Percentiles rank a stretch among this genome's conserved stretches.
Conservation (phyloP, 2,329 filamentous ascomycete species). For the Trichoderma breve region DNA sequence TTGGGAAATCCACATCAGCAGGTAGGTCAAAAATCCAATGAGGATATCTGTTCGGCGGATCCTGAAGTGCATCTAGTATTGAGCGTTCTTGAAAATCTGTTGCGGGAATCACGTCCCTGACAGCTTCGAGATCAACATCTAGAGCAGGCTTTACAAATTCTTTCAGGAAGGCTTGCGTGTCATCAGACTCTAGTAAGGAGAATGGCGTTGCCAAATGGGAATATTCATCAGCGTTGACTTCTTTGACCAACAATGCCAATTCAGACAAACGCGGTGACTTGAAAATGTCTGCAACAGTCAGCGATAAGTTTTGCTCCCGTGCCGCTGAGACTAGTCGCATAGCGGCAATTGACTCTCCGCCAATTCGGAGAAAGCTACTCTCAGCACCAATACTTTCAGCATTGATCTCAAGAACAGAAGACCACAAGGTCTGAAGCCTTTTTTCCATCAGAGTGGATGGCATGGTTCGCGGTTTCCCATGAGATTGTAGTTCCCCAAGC, state of each 20-base stretch:
- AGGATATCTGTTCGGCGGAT: constrained; percentile 12
- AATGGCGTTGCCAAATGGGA: neutral
- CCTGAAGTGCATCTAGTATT: constrained; percentile 5
- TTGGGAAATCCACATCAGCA: constrained; percentile 2
- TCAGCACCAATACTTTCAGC: neutral
- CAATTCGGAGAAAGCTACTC: constrained; percentile 3
- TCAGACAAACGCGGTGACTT: constrained; percentile 11
- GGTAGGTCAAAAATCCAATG: constrained; percentile 17
- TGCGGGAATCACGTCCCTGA: constrained; percentile 1
- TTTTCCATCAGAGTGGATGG: constrained; percentile 7
- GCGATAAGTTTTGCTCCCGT: neutral
- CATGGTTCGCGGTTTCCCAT: neutral
- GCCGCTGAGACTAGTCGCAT: constrained; percentile 16
- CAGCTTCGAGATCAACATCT: neutral
- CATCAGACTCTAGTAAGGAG: neutral
- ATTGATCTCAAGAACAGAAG: neutral
- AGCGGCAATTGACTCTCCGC: constrained; percentile 13
- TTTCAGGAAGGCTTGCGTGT: neutral
- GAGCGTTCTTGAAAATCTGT: constrained; percentile 15
- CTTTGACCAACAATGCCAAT: neutral
- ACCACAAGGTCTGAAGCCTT: neutral
- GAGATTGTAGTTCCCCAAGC: constrained; percentile 1
- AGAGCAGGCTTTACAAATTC: constrained; percentile 1
- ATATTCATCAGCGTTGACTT: neutral
- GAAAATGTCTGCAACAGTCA: constrained; percentile 16